Evolutionary conservation across 169 alveolate genomes (phyloP).

Genomic region (Plasmodium billcollinsi): DNA sequence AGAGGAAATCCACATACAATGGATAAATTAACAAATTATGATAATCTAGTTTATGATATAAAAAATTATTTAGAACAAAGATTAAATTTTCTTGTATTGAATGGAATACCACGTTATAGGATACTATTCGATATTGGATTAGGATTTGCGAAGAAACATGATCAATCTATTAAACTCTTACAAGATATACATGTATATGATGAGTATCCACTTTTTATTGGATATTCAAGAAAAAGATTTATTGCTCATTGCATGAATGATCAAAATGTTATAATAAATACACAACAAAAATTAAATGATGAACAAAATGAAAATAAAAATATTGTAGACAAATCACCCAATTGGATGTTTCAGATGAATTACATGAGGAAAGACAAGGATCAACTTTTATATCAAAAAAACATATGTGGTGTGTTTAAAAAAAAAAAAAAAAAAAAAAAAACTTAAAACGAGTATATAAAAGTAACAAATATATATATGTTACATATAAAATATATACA

Average conservation of each 20-base stretch:
- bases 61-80: constrained; percentile 57
- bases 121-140: constrained; percentile 47
- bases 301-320: constrained; percentile 10
- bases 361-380: constrained; percentile 55
- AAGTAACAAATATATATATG: neutral
- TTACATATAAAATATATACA: neutral
- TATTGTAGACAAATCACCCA: neutral
- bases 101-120: constrained; percentile 75
- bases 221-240: constrained; percentile 73
- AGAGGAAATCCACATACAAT: constrained; percentile 74
- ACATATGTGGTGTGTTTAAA: constrained; percentile 30
- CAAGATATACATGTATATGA: constrained; percentile 67
- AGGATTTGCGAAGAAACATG: constrained; percentile 74
- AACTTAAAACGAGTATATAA: neutral
- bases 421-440: neutral
- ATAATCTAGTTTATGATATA: constrained; percentile 49
- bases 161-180: constrained; percentile 51
- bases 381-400: constrained; percentile 45
- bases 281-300: neutral
- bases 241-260: constrained; percentile 44
- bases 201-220: constrained; percentile 71
- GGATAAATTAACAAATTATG: constrained; percentile 64
- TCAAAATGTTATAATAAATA: neutral
- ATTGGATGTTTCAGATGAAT: constrained; percentile 22
- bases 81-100: constrained; percentile 43